These are phyloP conservation scores for Diplogelasinospora grovesii DNA, from an alignment of 495 filamentous ascomycete genomes.

Conservation along the genomic window DNA sequence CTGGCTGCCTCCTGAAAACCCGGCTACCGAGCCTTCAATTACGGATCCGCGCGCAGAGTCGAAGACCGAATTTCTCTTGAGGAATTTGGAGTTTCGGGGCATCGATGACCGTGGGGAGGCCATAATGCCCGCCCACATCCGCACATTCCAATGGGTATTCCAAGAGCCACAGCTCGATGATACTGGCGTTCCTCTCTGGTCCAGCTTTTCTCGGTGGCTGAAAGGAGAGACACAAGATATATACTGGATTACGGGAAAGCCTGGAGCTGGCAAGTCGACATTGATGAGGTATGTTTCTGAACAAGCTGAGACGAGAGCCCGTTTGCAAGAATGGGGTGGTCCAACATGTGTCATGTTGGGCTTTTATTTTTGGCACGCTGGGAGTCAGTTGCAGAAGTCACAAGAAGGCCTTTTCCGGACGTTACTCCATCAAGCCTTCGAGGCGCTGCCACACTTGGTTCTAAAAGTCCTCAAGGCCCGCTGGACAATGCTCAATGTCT, in stretches of 20 bases:
- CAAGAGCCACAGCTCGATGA: background rate
- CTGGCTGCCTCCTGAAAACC: too few species aligned
- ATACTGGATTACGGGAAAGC: constrained; percentile 10
- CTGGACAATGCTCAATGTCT: background rate
- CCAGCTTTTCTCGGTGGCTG: background rate
- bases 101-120: too few species aligned
- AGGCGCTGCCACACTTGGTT: background rate
- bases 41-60: too few species aligned
- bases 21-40: too few species aligned
- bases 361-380: constrained; percentile 6
- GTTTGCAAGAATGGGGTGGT: constrained; percentile 3
- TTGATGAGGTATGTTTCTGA: constrained; percentile 7
- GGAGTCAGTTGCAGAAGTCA: constrained; percentile 2
- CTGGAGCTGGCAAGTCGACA: constrained; percentile 8
- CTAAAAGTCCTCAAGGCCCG: background rate
- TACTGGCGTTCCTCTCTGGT: background rate
- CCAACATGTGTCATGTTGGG: constrained; percentile 1
- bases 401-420: constrained; percentile 3
- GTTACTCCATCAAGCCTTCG: constrained; percentile 4
- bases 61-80: too few species aligned
- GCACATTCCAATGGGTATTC: background rate
- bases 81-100: too few species aligned
- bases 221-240: background rate
- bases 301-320: background rate
- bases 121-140: too few species aligned